Evolutionary conservation across 441 rosid species (phyloP).

Genomic region (Pelargonium citronellum): DNA sequence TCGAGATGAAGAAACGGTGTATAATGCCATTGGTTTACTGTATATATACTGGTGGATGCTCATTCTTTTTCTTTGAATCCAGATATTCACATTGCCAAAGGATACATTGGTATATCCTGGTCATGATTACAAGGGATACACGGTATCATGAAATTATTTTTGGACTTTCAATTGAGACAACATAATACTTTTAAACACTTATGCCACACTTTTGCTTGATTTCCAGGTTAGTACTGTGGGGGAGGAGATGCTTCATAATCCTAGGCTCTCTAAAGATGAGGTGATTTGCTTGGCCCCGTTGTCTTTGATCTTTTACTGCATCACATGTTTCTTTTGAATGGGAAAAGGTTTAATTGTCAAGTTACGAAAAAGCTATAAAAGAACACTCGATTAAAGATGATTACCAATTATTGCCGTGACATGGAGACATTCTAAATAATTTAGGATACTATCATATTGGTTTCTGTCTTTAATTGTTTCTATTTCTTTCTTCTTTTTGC

Average conservation of each 20-base stretch:
- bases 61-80: conserved; percentile 16
- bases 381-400: neutral
- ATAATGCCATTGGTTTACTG: neutral
- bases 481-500: conserved; percentile 22
- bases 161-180: conserved; percentile 2
- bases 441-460: neutral
- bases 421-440: neutral
- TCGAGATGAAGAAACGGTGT: neutral
- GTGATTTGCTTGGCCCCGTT: conserved; percentile 22
- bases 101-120: conserved; percentile 83
- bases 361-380: neutral
- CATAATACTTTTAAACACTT: conserved; percentile 12
- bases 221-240: conserved; percentile 77
- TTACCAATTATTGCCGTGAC: neutral
- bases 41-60: neutral
- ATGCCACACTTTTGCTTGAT: conserved; percentile 3
- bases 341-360: neutral
- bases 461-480: neutral
- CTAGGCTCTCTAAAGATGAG: conserved; percentile 75
- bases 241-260: conserved; percentile 74
- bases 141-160: conserved; percentile 39
- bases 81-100: conserved; percentile 81
- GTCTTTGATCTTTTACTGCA: conserved; percentile 7
- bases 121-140: conserved; percentile 83
- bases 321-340: neutral